Conservation (phyloP, 2,329 filamentous ascomycete species). For the Cadophora gregata region DNA sequence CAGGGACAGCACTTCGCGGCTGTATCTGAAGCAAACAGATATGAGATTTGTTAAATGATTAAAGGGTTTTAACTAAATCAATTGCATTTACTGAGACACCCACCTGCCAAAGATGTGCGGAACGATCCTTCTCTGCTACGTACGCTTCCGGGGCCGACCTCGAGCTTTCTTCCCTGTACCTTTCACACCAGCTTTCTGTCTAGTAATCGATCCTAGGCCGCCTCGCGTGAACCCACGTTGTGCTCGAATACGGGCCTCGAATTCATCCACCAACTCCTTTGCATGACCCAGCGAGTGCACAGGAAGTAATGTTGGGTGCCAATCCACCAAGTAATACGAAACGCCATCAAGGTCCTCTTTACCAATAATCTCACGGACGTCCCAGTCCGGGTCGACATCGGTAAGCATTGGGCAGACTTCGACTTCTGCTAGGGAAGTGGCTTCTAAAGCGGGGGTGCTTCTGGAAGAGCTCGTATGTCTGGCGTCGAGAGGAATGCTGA, state of each 20-base stretch:
- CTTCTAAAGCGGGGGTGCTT: background rate
- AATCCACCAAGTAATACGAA: constrained; percentile 9
- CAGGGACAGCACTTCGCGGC: too few species aligned
- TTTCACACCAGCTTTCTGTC: background rate
- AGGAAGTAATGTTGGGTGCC: constrained; percentile 3
- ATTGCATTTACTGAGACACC: background rate
- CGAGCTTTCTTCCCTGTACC: background rate
- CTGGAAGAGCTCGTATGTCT: constrained; percentile 10
- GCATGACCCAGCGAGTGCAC: constrained; percentile 5
- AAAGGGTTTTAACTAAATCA: constrained; percentile 6
- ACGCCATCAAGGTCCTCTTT: constrained; percentile 10
- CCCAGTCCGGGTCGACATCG: constrained; percentile 6
- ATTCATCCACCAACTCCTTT: constrained; percentile 9
- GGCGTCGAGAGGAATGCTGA: constrained; percentile 6
- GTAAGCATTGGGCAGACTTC: constrained; percentile 6
- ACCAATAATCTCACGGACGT: constrained; percentile 9
- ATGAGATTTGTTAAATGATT: too few species aligned
- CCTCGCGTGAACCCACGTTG: background rate
- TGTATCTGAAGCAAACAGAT: too few species aligned
- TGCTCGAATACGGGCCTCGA: constrained; percentile 8
- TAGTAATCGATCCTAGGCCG: background rate
- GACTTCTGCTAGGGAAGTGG: constrained; percentile 1
- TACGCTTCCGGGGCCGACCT: background rate
- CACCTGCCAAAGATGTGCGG: background rate
- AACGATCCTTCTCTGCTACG: background rate